These are phyloP conservation scores for Penicillium mononematosum DNA, from an alignment of 495 filamentous ascomycete genomes.

Conservation along the genomic window DNA sequence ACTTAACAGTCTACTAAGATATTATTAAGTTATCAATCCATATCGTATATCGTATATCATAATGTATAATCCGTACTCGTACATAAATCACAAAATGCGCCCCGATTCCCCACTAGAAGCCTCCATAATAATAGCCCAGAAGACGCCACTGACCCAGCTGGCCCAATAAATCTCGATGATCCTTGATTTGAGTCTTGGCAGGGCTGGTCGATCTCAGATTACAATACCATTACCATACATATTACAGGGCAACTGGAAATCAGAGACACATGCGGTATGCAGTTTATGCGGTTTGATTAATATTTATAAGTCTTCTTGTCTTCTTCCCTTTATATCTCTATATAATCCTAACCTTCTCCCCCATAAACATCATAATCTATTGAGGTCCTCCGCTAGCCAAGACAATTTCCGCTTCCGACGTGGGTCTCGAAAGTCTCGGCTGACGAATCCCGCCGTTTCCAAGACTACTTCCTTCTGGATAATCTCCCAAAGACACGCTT, in stretches of 20 bases:
- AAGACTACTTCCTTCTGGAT: conserved; percentile 20
- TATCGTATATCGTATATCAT: too few relatives aligned
- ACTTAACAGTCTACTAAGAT: too few relatives aligned
- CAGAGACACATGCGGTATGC: not conserved
- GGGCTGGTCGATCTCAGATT: conserved; percentile 15
- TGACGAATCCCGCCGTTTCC: conserved; percentile 34
- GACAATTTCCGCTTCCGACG: conserved; percentile 25
- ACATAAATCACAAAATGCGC: not conserved
- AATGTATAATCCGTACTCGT: not conserved
- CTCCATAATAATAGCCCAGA: not conserved
- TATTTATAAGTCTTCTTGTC: too few relatives aligned
- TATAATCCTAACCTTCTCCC: too few relatives aligned
- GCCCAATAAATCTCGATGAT: conserved; percentile 8
- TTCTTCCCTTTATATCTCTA: not conserved
- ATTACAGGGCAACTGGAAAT: too few relatives aligned
- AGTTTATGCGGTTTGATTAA: not conserved
- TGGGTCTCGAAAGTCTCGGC: conserved; percentile 29
- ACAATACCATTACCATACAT: conserved; percentile 3
- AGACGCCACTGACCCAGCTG: conserved; percentile 3
- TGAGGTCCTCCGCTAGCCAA: conserved; percentile 22
- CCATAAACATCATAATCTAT: not conserved
- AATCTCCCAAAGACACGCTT: conserved; percentile 20
- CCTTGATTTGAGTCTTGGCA: conserved; percentile 20
- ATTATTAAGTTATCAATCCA: too few relatives aligned
- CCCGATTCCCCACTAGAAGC: conserved; percentile 11